Percentiles rank a stretch among this genome's conserved stretches.
phyloP scores from a whole-genome alignment of 331 rosid genomes.

The Cydonia oblonga region DNA sequence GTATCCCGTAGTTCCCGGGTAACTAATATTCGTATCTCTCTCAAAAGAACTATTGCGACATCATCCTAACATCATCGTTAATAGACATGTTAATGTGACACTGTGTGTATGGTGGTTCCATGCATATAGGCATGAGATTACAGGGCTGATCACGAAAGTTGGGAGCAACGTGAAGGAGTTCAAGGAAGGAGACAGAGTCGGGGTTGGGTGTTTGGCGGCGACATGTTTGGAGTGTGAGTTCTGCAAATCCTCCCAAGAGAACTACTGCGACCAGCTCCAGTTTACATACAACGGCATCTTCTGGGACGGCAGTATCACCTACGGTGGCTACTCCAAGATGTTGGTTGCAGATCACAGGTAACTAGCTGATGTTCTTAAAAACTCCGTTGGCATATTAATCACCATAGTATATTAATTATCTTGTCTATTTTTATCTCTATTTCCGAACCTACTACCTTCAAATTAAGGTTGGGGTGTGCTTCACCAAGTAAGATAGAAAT shows the following conservation, averaged over 20 bases:
- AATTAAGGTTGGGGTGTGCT: too few species aligned
- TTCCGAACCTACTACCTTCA: neutral
- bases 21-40: neutral
- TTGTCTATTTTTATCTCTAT: neutral
- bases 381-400: neutral
- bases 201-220: conserved; percentile 9
- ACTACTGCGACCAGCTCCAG: conserved; percentile 7
- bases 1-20: conserved; percentile 24
- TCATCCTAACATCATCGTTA: neutral
- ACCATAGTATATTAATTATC: neutral
- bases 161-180: conserved; percentile 7
- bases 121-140: conserved; percentile 1
- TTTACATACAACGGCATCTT: conserved; percentile 10
- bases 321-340: conserved; percentile 12
- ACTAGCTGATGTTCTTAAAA: neutral
- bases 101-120: neutral
- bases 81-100: neutral
- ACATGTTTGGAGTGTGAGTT: conserved; percentile 5
- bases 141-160: conserved; percentile 2
- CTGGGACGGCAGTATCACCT: conserved; percentile 15
- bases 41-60: too few species aligned
- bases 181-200: conserved; percentile 8
- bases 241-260: conserved; percentile 6
- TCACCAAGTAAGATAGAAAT: too few species aligned
- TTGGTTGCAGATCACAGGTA: conserved; percentile 7